Evolutionary conservation across 345 rosid species (phyloP), one percentile per base, ranked within the genome.

Genomic region (Gossypium stocksii): DNA sequence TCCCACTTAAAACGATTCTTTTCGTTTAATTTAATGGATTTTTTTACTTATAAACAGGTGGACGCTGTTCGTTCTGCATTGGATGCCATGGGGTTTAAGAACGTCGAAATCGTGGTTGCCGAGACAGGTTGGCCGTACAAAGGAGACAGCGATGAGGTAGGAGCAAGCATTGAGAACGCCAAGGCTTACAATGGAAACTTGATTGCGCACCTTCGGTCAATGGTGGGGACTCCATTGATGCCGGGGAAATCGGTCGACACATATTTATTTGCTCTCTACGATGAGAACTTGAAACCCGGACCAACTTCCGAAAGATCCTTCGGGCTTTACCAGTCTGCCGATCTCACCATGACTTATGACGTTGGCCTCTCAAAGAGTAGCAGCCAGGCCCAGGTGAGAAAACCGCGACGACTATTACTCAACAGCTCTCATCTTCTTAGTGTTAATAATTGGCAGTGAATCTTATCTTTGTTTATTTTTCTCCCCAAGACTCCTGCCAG

Each of bases 81-180:
- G 70, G 79, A 79, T 43, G 56, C 90, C 0, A 71, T 90, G 82
- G 97, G 93, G 8, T 93, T 84, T 70, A 88, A 88, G 74, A 75
- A 85, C 72, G 93, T 95, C 52, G 98, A 95, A 77, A 95, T 95
- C 29, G 78, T 88, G 77, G 97, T 95, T 9, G 97, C 98, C 8
- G 98, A 95, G 85, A 95, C 98, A 4, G 99, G 99, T 1, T 95
- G 99, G 99, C 94, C 99, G 3, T 95, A 91, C 82, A 89, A 86
- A 69, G 99, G 99, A 54, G 99, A 93, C 75, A 74, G 52, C 58
- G 66, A 85, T 14, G 96, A 95, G 82, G 91, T 83, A 0, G 98
- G 90, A 0, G 79, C 94, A 6, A 90, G 89, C 53, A 7, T 87
- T n/a, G 98, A 95, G 78, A 90, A 91, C 29, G 99, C 99, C 0